A percentile compares a stretch with the other conserved stretches of the same genome.
Evolutionary conservation across 2,329 filamentous ascomycete species (phyloP).

Genomic region (Cercospora sesami): DNA sequence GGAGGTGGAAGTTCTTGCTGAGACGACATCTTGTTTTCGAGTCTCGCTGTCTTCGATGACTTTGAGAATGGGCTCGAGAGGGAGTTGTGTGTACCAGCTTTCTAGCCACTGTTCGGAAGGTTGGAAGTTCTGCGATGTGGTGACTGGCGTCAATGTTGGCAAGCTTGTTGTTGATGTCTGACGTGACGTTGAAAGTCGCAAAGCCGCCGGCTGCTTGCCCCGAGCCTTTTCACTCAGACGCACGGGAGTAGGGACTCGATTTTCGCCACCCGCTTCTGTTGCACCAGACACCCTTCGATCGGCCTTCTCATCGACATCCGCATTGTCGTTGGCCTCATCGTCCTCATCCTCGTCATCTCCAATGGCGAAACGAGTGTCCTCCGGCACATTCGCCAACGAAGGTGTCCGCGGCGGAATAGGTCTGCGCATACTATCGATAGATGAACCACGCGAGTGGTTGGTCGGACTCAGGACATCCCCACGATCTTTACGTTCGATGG

Average conservation of each 20-base stretch:
- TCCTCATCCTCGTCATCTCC: constrained; percentile 75
- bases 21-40: constrained; percentile 14
- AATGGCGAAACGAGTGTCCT: constrained; percentile 67
- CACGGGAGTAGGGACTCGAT: neutral
- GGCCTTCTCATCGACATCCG: constrained; percentile 1
- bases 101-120: constrained; percentile 85
- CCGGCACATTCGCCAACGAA: constrained; percentile 67
- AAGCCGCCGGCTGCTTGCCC: constrained; percentile 83
- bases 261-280: neutral
- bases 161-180: constrained; percentile 80
- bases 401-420: constrained; percentile 59
- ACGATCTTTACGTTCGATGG: constrained; percentile 63
- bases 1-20: constrained; percentile 14
- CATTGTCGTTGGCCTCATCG: constrained; percentile 40
- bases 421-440: constrained; percentile 67
- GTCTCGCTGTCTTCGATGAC: constrained; percentile 24
- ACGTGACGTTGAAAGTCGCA: constrained; percentile 49
- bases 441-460: constrained; percentile 53
- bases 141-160: constrained; percentile 61
- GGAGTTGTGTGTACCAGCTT: constrained; percentile 85
- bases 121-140: constrained; percentile 58
- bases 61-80: constrained; percentile 63
- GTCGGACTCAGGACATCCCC: constrained; percentile 36
- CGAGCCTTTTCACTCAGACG: constrained; percentile 95
- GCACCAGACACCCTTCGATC: neutral